phyloP scores from a whole-genome alignment of 441 rosid species.

The Rhodomyrtus psidioides region DNA sequence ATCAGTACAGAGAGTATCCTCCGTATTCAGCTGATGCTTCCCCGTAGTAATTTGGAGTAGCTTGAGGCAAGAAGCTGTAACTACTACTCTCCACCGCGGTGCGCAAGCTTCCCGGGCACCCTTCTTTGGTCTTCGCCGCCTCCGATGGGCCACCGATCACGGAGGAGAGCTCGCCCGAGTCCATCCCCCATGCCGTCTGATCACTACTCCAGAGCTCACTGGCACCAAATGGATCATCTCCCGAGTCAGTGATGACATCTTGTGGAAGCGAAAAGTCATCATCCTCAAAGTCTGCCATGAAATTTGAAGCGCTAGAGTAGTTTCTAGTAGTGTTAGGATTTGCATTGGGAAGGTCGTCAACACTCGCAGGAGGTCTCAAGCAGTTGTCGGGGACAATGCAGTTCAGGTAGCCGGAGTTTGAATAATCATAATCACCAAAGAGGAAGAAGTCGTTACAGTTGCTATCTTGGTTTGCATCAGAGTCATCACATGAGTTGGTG shows the following conservation, averaged over 20 bases:
- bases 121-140: background rate
- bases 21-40: background rate
- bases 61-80: background rate
- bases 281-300: background rate
- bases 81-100: background rate
- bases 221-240: conserved; percentile 5
- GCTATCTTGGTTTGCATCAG: background rate
- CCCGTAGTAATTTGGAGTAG: background rate
- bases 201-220: background rate
- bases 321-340: conserved; percentile 4
- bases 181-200: conserved; percentile 21
- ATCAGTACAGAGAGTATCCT: background rate
- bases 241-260: background rate
- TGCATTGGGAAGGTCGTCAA: conserved; percentile 2
- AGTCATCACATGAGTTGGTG: conserved; percentile 25
- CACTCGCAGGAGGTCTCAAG: conserved; percentile 56
- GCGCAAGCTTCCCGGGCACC: background rate
- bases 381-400: conserved; percentile 90
- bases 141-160: conserved; percentile 20
- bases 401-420: conserved; percentile 81
- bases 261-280: background rate
- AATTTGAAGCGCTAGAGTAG: background rate
- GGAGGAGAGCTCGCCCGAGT: conserved; percentile 48
- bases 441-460: conserved; percentile 29
- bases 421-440: conserved; percentile 25